phyloP scores from a whole-genome alignment of 1,284 basidiomycete species.

The Cutaneotrichosporon daszewskae region DNA sequence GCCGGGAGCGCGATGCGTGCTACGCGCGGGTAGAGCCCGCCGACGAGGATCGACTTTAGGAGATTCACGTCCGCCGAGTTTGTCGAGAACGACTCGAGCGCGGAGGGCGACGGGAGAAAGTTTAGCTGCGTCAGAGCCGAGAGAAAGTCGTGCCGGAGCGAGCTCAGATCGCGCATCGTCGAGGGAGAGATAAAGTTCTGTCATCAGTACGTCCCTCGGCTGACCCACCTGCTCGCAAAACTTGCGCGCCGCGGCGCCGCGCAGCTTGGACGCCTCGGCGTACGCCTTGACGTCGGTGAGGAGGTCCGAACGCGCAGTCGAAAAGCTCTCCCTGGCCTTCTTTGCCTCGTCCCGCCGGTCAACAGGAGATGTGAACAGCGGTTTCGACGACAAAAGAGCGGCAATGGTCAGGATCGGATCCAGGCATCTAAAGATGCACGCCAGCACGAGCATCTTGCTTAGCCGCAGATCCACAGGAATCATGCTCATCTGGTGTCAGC shows the following conservation, averaged over 20 bases:
- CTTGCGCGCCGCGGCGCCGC: conserved; percentile 21
- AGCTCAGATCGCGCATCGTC: conserved; percentile 73
- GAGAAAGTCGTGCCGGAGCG: conserved; percentile 72
- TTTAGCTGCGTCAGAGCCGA: conserved; percentile 67
- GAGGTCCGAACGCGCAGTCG: conserved; percentile 73
- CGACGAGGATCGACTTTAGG: conserved; percentile 72
- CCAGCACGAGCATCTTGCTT: conserved; percentile 87
- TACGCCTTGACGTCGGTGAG: conserved; percentile 76
- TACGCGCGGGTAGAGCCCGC: conserved; percentile 74
- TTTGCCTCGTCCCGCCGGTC: conserved; percentile 71
- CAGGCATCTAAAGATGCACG: conserved; percentile 71
- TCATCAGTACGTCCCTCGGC: no score
- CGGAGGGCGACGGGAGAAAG: conserved; percentile 53
- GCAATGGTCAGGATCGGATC: conserved; percentile 69
- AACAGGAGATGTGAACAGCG: conserved; percentile 72
- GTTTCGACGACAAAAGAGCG: conserved; percentile 78
- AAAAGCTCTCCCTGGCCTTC: conserved; percentile 66
- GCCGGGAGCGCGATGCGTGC: conserved; percentile 68
- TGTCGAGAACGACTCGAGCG: conserved; percentile 50
- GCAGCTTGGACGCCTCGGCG: conserved; percentile 58
- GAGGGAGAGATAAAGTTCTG: conserved; percentile 79
- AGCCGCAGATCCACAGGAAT: conserved; percentile 85
- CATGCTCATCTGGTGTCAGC: conserved; percentile 55
- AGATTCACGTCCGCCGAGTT: conserved; percentile 65
- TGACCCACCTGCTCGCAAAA: conserved; percentile 86